Evolutionary conservation across 139 green algal species (phyloP).

Genomic region (Raphidocelis subcapitata): DNA sequence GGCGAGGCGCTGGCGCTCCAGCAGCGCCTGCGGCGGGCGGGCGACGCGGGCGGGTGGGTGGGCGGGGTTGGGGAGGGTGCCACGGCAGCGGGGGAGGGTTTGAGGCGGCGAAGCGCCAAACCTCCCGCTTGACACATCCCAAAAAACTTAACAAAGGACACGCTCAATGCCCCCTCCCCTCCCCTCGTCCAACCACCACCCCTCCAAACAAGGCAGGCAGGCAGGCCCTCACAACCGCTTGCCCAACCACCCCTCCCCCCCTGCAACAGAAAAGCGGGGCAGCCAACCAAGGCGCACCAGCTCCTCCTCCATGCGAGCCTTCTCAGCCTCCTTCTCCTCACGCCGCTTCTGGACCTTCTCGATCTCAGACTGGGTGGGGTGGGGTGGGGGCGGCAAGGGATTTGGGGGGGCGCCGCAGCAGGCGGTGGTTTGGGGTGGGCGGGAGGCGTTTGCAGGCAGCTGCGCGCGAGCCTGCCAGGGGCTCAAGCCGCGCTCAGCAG

Average conservation of each 20-base stretch:
- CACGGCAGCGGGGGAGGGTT: too few relatives aligned
- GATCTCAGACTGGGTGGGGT: slow-evolving; percentile 77
- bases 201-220: background rate
- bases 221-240: background rate
- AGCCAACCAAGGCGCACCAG: slow-evolving; percentile 52
- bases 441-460: too few relatives aligned
- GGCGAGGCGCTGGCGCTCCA: slow-evolving; percentile 67
- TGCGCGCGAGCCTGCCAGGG: too few relatives aligned
- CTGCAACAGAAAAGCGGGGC: too few relatives aligned
- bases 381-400: too few relatives aligned
- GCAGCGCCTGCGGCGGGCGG: slow-evolving; percentile 29
- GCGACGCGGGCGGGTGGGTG: background rate
- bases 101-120: too few relatives aligned
- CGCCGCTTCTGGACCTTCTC: slow-evolving; percentile 89
- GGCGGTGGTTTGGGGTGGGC: too few relatives aligned
- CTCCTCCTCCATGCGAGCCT: slow-evolving; percentile 82
- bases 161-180: background rate
- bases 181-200: background rate
- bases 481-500: too few relatives aligned
- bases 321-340: slow-evolving; percentile 81
- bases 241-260: background rate
- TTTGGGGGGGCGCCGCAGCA: too few relatives aligned
- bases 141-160: too few relatives aligned
- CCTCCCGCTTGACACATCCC: too few relatives aligned
- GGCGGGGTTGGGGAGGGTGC: too few relatives aligned